Base-by-base conservation (phyloP, 306 rosid genomes). In the Cicer judaicum region DNA sequence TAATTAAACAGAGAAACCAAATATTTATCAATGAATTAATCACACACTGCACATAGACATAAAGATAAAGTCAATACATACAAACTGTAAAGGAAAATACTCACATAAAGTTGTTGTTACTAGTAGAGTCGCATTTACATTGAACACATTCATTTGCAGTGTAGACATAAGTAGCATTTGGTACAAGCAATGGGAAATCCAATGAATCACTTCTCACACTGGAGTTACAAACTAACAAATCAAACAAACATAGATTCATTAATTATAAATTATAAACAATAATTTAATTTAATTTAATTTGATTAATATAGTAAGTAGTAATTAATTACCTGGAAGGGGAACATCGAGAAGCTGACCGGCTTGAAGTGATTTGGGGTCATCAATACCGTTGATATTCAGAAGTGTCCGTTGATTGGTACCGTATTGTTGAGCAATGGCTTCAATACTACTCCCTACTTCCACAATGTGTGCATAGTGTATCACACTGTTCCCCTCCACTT, bases 61-160 rank as follows among this genome's bases (percentile, higher is more conserved):
- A 36, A 59, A 1, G 12, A 24, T 11, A 24, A 24, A 24, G 29
- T 24, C 3, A 24, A 24, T 24, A 24, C 29, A 24, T 24, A 24
- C 3, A 24, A 24, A 14, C 3, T 12, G 1, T 1, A 56, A 14
- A 0, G 43, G 8, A 4, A 16, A 44, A 40, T n/a, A 79, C 90
- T 88, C 59, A 93, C 97, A 49, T 64, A 59, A 15, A 80, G 36
- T 76, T 84, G 57, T 65, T 83, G 65, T 2, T 60, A 6, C 19
- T n/a, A 55, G 80, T 62, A 18, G 85, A 69, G 34, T 80, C 73
- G 21, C 97, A 86, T 7, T 38, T 74, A 89, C 99, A 94, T 76
- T 81, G 87, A 16, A 94, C 89, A 34, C 99, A 94, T 11, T 76
- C 50, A 48, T 75, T 34, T 8, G 99, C 99, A 6, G 96, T 92